Percentiles rank a stretch among this genome's conserved stretches.
These are phyloP conservation scores for Debaryomyces fabryi DNA, from an alignment of 1,139 yeast genomes.

Conservation along the genomic window DNA sequence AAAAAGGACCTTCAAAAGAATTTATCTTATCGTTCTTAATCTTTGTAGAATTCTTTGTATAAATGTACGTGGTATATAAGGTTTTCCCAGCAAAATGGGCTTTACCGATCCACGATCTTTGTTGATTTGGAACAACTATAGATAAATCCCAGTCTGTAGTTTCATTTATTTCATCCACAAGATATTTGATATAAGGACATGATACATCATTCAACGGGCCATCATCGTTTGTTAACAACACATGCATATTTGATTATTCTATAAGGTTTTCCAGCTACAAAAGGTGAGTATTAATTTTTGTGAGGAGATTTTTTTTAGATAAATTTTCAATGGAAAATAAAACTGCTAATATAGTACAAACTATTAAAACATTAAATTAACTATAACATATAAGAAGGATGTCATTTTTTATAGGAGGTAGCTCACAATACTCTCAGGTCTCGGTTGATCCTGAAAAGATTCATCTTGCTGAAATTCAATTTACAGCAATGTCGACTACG, in stretches of 20 bases:
- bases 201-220: conserved; percentile 83
- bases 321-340: conserved; percentile 4
- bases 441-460: conserved; percentile 68
- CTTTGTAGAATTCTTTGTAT: conserved; percentile 47
- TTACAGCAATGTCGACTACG: conserved; percentile 68
- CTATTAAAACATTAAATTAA: background rate
- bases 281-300: background rate
- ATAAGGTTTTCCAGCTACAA: background rate
- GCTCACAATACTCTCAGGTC: conserved; percentile 45
- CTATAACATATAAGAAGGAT: conserved; percentile 29
- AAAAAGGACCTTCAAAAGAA: conserved; percentile 70
- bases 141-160: conserved; percentile 84
- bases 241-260: conserved; percentile 33
- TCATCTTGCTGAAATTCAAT: conserved; percentile 74
- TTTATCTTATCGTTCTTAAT: conserved; percentile 35
- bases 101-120: conserved; percentile 94
- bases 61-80: conserved; percentile 67
- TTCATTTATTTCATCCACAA: conserved; percentile 68
- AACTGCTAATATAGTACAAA: background rate
- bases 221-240: conserved; percentile 83
- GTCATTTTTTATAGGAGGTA: conserved; percentile 62
- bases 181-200: conserved; percentile 85
- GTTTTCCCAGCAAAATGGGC: conserved; percentile 92
- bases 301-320: conserved; percentile 1
- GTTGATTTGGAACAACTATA: conserved; percentile 79